Percentiles rank a stretch among this genome's conserved stretches.
These are phyloP conservation scores for Stagonosporopsis chrysanthemi DNA, from an alignment of 2,329 filamentous ascomycete species.

Conservation along the genomic window DNA sequence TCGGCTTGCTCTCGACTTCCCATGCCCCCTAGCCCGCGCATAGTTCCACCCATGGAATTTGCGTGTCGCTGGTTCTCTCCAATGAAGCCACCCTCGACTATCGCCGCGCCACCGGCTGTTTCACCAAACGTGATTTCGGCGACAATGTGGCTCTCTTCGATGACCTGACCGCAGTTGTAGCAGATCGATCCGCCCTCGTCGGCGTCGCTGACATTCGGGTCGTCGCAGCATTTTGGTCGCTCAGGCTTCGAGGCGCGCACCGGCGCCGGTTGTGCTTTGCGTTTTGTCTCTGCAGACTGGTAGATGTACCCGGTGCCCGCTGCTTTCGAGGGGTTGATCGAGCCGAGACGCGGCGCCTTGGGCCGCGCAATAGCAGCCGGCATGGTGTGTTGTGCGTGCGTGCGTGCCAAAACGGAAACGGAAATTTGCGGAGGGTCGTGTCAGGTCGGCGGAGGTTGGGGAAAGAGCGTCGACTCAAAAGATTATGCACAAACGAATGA, in stretches of 20 bases:
- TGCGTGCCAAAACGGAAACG: not conserved
- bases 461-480: constrained; percentile 10
- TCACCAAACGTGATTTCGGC: constrained; percentile 93
- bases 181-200: constrained; percentile 57
- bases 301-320: constrained; percentile 25
- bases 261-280: constrained; percentile 28
- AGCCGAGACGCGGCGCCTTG: constrained; percentile 34
- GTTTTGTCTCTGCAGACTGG: constrained; percentile 31
- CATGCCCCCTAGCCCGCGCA: constrained; percentile 57
- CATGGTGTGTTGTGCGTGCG: constrained; percentile 1
- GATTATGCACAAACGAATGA: constrained; percentile 25
- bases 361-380: constrained; percentile 28
- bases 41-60: constrained; percentile 62
- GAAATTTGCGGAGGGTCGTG: not conserved
- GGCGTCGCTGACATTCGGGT: constrained; percentile 32
- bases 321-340: constrained; percentile 32
- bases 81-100: constrained; percentile 90
- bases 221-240: constrained; percentile 38
- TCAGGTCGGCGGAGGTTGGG: not conserved
- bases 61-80: constrained; percentile 84
- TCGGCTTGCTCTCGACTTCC: constrained; percentile 69
- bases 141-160: constrained; percentile 88
- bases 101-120: constrained; percentile 80
- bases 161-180: constrained; percentile 81
- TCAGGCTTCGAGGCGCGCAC: constrained; percentile 25